Conservation (phyloP, 257 asterid species). For the Scutellaria baicalensis region DNA sequence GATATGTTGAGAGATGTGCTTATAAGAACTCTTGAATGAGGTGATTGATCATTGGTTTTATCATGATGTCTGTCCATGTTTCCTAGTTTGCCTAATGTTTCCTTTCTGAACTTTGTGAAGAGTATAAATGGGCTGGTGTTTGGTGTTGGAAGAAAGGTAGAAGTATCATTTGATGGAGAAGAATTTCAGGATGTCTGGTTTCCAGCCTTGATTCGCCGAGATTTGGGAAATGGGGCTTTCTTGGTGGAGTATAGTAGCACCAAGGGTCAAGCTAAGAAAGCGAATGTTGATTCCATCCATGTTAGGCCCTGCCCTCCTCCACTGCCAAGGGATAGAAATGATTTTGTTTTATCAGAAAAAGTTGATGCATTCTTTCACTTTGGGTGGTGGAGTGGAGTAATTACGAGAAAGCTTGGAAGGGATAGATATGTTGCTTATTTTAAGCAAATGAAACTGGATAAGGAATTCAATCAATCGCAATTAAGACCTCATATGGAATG, state of each 20-base stretch:
- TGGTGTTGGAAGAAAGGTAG: slow-evolving; percentile 56
- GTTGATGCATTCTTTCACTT: slow-evolving; percentile 54
- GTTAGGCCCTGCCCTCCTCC: slow-evolving; percentile 86
- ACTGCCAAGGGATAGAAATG: slow-evolving; percentile 28
- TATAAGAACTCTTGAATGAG: background rate
- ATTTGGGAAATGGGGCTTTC: slow-evolving; percentile 31
- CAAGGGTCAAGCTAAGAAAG: slow-evolving; percentile 11
- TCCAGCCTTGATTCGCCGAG: slow-evolving; percentile 38
- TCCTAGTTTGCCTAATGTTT: background rate
- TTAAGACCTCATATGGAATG: slow-evolving; percentile 81
- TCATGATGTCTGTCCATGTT: background rate
- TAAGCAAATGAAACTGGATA: slow-evolving; percentile 30
- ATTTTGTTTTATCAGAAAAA: slow-evolving; percentile 44
- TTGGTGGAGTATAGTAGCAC: slow-evolving; percentile 28
- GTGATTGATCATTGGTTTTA: background rate
- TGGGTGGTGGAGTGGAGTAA: slow-evolving; percentile 68
- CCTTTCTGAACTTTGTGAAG: slow-evolving; percentile 34
- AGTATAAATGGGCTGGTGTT: slow-evolving; percentile 43
- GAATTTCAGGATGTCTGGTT: slow-evolving; percentile 51
- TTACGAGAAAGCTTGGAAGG: slow-evolving; percentile 44
- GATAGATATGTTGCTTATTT: slow-evolving; percentile 38
- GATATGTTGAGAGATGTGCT: background rate
- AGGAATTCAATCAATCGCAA: slow-evolving; percentile 33
- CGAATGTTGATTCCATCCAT: slow-evolving; percentile 34
- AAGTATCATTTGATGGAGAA: slow-evolving; percentile 47